phyloP scores from a whole-genome alignment of 2,329 filamentous ascomycete genomes.

The Mollisia scopiformis region DNA sequence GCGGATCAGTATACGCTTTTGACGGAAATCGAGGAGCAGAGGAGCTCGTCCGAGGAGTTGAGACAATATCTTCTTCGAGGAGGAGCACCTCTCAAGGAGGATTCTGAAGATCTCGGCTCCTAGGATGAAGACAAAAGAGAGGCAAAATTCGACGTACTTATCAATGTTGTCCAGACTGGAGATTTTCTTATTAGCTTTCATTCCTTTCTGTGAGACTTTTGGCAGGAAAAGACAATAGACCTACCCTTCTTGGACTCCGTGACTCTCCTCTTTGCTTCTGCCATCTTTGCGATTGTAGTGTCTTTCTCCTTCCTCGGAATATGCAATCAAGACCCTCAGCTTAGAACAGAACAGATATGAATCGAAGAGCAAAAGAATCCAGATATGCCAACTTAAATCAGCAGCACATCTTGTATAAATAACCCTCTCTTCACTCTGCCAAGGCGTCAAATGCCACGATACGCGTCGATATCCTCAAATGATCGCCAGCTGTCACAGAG shows the following conservation, averaged over 20 bases:
- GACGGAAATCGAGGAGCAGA: too few relatives aligned
- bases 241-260: constrained; percentile 33
- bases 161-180: constrained; percentile 82
- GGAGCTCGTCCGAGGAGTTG: too few relatives aligned
- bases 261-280: not conserved
- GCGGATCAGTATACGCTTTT: too few relatives aligned
- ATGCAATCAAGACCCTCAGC: not conserved
- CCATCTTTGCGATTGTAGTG: constrained; percentile 1
- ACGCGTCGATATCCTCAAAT: constrained; percentile 3
- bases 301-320: not conserved
- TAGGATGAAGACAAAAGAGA: too few relatives aligned
- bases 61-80: too few relatives aligned
- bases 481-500: constrained; percentile 5
- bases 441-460: not conserved
- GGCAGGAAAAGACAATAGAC: not conserved
- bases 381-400: not conserved
- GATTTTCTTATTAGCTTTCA: constrained; percentile 3
- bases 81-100: too few relatives aligned
- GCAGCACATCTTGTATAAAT: not conserved
- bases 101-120: too few relatives aligned
- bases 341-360: not conserved
- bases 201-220: not conserved
- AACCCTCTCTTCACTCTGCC: not conserved
- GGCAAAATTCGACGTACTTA: too few relatives aligned
- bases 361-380: not conserved